Base-by-base conservation (phyloP, 441 rosid genomes). In the Eutrema salsugineum region DNA sequence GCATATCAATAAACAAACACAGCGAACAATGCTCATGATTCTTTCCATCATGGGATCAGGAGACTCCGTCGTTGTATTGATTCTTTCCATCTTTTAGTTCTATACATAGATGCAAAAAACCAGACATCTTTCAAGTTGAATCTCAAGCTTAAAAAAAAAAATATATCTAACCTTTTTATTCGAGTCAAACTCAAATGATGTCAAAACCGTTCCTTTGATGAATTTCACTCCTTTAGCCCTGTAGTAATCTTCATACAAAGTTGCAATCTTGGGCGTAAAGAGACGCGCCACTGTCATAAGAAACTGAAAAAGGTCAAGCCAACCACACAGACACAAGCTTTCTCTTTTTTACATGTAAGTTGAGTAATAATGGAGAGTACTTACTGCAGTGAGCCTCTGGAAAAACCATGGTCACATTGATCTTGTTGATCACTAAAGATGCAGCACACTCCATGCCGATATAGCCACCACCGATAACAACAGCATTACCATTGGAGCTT, bases 381-480 rank as follows among this genome's bases (percentile, higher is more conserved):
- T 85, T 81, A 92, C 99, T 87, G 86, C 94, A 90, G 82, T 94
- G 97, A 63, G 81, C 90, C 83, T 92, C 98, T 8, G 99, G 99
- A 83, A 94, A 94, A 82, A 94, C 99, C 97, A 94, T 86, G 14
- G 99, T 88, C 55, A 90, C 96, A 44, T 86, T 91, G 63, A 89
- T 89, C 80, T 86, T 89, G 84, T 88, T 90, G 83, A 88, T 92
- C 72, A 84, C 99, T 81, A 94, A 83, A 70, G 98, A 92, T 68
- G 98, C 96, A 51, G 99, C 94, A 73, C 98, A 94, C 76, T 94
- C 99, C 99, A 94, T 94, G 80, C 98, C 98, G 55, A 94, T 89
- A 75, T 94, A 94, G 75, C 99, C 99, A 74, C 97, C 98, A 9
- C 98, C 99, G 1, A 94, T 94, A 57, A 94, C 93, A 70, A 94